Base-by-base conservation (phyloP, 768 basidiomycete species). In the Cystofilobasidium bisporidii region DNA sequence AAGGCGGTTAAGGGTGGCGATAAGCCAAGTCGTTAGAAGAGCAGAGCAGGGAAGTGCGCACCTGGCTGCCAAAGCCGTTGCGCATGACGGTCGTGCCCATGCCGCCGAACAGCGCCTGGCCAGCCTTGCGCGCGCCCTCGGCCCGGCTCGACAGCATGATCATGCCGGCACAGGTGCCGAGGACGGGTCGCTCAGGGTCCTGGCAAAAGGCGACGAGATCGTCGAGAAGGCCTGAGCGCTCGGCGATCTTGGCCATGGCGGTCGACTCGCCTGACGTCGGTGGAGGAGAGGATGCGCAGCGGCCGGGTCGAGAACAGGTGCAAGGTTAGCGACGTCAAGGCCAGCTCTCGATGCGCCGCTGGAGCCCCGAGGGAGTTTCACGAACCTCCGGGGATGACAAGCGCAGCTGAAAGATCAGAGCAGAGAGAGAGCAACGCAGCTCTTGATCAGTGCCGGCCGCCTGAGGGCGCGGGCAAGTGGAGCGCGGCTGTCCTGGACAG, bases 151-250 rank as follows among this genome's bases (percentile, higher is more conserved):
- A 40, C n/a, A 68, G 41, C 61, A 68, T 26, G 30, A 68, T 68
- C 67, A 68, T 68, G 5, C 67, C 67, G 9, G 67, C 67, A 30
- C 67, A 68, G 11, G 67, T 68, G 15, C 67, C 67, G 58, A 48
- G 17, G 55, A 62, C 8, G 61, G 67, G 60, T 55, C 63, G 62
- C 1, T 15, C 5, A 5, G 67, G 67, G 30, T 68, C 45, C 61
- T 68, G 61, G 43, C 67, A 68, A 32, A 68, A 68, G 22, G 50
- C 67, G 28, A 50, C 24, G n/a, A 68, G 61, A 1, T 61, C 60
- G 38, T 68, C 67, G 24, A 68, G 67, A n/a, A 68, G 55, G 24
- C 33, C 45, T 0, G 67, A 68, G n/a, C 67, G 61, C 12, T 40
- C 50, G 38, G 67, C 67, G 41, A 68, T 68, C n/a, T 61, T 48